A percentile compares a stretch with the other conserved stretches of the same genome.
Evolutionary conservation across 2,329 filamentous ascomycete genomes (phyloP).

Genomic region (Talaromyces sp.): DNA sequence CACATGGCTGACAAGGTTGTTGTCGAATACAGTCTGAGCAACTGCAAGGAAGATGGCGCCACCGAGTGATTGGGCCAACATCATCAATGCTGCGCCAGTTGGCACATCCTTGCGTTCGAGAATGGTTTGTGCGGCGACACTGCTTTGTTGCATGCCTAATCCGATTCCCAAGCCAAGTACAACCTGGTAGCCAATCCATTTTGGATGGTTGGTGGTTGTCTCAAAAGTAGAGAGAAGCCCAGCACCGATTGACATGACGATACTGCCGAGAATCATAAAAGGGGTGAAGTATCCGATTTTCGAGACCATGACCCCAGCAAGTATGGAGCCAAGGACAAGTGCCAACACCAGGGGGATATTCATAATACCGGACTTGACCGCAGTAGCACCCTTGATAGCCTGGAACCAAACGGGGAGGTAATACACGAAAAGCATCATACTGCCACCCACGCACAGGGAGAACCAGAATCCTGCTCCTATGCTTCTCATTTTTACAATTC

Average conservation of each 20-base stretch:
- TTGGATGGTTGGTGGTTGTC: constrained; percentile 23
- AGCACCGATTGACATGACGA: constrained; percentile 29
- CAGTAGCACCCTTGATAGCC: constrained; percentile 29
- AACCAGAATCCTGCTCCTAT: constrained; percentile 37
- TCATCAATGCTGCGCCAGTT: constrained; percentile 29
- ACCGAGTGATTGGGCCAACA: constrained; percentile 34
- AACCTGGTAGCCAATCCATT: constrained; percentile 38
- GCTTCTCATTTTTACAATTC: constrained; percentile 40
- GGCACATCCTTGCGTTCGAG: constrained; percentile 28
- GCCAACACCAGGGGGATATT: constrained; percentile 34
- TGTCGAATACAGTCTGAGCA: constrained; percentile 35
- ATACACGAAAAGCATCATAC: constrained; percentile 41
- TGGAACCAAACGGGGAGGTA: constrained; percentile 46
- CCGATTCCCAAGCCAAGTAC: constrained; percentile 32
- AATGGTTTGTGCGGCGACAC: constrained; percentile 30
- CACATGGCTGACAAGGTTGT: constrained; percentile 26
- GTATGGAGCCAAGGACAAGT: constrained; percentile 22
- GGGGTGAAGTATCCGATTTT: constrained; percentile 35
- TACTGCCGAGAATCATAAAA: constrained; percentile 30
- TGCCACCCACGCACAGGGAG: constrained; percentile 38
- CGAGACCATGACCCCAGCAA: constrained; percentile 25
- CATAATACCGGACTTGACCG: constrained; percentile 35
- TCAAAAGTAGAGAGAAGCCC: constrained; percentile 32
- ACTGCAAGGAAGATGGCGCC: constrained; percentile 34
- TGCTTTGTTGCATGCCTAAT: constrained; percentile 30